phyloP scores from a whole-genome alignment of 1,139 yeast species.

The Zygotorulaspora mrakii region DNA sequence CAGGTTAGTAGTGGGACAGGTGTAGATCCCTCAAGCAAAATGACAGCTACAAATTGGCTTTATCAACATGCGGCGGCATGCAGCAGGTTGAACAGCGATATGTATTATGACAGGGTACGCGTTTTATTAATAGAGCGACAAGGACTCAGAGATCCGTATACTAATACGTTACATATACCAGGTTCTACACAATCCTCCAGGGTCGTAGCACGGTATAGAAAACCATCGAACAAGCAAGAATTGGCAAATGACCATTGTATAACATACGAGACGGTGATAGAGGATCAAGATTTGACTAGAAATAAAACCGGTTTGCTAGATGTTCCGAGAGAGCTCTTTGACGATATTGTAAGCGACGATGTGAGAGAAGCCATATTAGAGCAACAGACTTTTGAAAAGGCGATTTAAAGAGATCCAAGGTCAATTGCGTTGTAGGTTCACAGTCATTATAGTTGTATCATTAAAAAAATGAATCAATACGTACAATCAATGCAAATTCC shows the following conservation, averaged over 20 bases:
- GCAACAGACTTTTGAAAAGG: slow-evolving; percentile 58
- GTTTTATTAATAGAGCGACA: slow-evolving; percentile 43
- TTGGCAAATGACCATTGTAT: slow-evolving; percentile 33
- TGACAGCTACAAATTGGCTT: slow-evolving; percentile 79
- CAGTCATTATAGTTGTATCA: too few relatives aligned
- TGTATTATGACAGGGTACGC: slow-evolving; percentile 58
- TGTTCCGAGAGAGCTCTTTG: slow-evolving; percentile 56
- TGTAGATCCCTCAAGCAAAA: slow-evolving; percentile 41
- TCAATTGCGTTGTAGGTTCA: too few relatives aligned
- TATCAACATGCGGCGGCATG: slow-evolving; percentile 79
- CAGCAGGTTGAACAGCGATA: slow-evolving; percentile 59
- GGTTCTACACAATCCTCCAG: slow-evolving; percentile 66
- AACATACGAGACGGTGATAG: slow-evolving; percentile 50
- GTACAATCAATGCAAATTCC: too few relatives aligned
- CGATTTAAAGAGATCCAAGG: neutral
- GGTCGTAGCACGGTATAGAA: slow-evolving; percentile 38
- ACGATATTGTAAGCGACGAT: slow-evolving; percentile 54
- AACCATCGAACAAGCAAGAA: slow-evolving; percentile 23
- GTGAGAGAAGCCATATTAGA: slow-evolving; percentile 56
- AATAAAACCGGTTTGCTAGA: slow-evolving; percentile 57
- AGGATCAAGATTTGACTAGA: slow-evolving; percentile 45
- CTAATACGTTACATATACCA: slow-evolving; percentile 75
- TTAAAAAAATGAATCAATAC: too few relatives aligned
- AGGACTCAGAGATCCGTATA: slow-evolving; percentile 76
- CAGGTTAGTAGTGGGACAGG: slow-evolving; percentile 41